Evolutionary conservation across 768 basidiomycete species (phyloP), one percentile per base, ranked within the genome.

Genomic region (Pleurotus giganteus): DNA sequence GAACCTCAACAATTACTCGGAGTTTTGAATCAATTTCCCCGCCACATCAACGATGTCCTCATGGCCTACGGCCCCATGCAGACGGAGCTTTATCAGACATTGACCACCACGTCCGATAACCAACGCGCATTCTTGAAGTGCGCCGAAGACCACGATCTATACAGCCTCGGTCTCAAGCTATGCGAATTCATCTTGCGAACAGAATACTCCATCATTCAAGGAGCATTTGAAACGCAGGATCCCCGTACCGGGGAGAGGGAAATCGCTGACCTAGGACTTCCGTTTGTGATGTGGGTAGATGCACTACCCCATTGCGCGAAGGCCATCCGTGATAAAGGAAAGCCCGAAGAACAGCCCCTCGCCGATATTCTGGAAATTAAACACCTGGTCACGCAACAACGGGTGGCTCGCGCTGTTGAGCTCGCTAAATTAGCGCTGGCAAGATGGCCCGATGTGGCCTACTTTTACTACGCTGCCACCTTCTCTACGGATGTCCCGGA

Each of bases 301-400:
- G 69, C 84, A 0, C 68, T 88, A 4, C 84, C 86, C 3, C 68
- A 74, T 17, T 84, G 84, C 61, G 84, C 85, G 7, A 71, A 71
- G 24, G 84, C 78, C 24, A 77, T 87, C 34, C 77, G 83, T 7
- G 68, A 63, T 31, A 70, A 67, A 53, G 73, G 72, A n/a, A 66
- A 65, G 11, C 62, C 73, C 0, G 60, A 60, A 4, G 80, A 85
- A 53, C 64, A 58, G 19, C 83, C 86, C 63, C 59, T 73, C 12
- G 86, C 85, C 0, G 84, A 87, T 62, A 81, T 88, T 57, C 65
- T 88, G 27, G 84, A 87, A 28, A 79, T 85, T 69, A 86, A 88
- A 62, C 81, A 67, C 62, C 59, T 64, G 51, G 77, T 86, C 63
- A 75, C 84, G 66, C 74, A 70, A 49, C 67, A 71, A 19, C 76